Evolutionary conservation across 164 flowering plant species (phyloP).

Genomic region (Stephania yunnanensis): DNA sequence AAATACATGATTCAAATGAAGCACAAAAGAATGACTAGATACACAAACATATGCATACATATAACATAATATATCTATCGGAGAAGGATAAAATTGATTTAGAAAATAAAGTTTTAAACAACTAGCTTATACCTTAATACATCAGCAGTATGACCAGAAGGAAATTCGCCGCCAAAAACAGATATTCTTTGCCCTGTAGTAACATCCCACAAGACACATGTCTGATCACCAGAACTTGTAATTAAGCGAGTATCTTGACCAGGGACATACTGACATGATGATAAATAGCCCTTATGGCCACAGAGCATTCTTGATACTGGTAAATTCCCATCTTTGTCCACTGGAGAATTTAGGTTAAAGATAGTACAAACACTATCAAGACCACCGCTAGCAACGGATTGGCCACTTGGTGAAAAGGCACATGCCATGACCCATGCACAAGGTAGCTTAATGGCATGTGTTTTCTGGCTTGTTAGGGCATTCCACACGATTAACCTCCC

Average conservation of each 20-base stretch:
- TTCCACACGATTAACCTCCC: conserved; percentile 96
- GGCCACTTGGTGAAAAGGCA: conserved; percentile 94
- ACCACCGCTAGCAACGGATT: conserved; percentile 95
- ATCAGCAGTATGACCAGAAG: conserved; percentile 91
- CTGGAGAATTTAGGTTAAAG: conserved; percentile 77
- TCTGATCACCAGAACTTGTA: conserved; percentile 93
- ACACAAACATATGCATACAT: not conserved
- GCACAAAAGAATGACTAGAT: not conserved
- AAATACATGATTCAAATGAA: too few relatives aligned
- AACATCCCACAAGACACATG: conserved; percentile 94
- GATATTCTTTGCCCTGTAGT: conserved; percentile 87
- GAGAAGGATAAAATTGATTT: not conserved
- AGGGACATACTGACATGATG: conserved; percentile 91
- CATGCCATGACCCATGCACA: conserved; percentile 99
- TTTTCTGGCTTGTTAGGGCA: conserved; percentile 96
- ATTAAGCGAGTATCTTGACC: conserved; percentile 81
- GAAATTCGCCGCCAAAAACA: conserved; percentile 97
- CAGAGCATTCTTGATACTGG: conserved; percentile 67
- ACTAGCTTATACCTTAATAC: conserved; percentile 58
- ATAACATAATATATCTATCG: not conserved
- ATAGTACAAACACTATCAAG: conserved; percentile 93
- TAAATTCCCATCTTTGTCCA: conserved; percentile 72
- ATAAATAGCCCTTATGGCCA: conserved; percentile 95
- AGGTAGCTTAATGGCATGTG: conserved; percentile 91
- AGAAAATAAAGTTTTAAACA: not conserved